phyloP scores from a whole-genome alignment of 306 rosid genomes.

The Inga leiocalycina region DNA sequence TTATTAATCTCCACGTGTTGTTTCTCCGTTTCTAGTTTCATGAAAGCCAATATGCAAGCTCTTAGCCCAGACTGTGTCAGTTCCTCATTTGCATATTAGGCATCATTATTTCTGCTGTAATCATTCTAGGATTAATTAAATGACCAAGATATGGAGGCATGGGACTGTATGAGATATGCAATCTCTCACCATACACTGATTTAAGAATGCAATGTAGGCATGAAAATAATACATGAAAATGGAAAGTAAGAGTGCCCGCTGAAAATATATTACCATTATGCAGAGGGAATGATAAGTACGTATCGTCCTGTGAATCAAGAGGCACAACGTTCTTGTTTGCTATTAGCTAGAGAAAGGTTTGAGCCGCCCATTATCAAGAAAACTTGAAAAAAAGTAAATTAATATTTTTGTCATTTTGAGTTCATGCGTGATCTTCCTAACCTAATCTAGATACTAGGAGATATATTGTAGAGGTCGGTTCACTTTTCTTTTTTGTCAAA shows the following conservation, averaged over 20 bases:
- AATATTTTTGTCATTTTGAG: neutral
- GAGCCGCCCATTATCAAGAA: neutral
- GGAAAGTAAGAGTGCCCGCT: conserved; percentile 17
- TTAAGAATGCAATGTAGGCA: neutral
- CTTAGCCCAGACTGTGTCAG: conserved; percentile 25
- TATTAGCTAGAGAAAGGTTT: neutral
- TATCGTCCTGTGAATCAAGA: neutral
- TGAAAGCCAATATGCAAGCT: conserved; percentile 2
- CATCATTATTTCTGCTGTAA: neutral
- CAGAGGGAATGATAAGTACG: neutral
- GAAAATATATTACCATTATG: neutral
- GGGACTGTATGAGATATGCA: neutral
- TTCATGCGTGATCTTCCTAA: neutral
- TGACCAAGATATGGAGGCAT: neutral
- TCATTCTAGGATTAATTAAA: conserved; percentile 12
- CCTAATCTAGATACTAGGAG: neutral
- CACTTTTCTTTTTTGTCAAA: neutral
- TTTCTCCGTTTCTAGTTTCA: conserved; percentile 22
- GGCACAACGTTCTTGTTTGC: neutral
- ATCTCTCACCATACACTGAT: neutral
- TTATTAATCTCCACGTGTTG: conserved; percentile 35
- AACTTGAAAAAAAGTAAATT: neutral
- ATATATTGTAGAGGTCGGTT: neutral
- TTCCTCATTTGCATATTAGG: conserved; percentile 19
- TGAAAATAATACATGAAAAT: neutral